phyloP scores from a whole-genome alignment of 352 stramenopile genomes.

The Pythium phragmitis region DNA sequence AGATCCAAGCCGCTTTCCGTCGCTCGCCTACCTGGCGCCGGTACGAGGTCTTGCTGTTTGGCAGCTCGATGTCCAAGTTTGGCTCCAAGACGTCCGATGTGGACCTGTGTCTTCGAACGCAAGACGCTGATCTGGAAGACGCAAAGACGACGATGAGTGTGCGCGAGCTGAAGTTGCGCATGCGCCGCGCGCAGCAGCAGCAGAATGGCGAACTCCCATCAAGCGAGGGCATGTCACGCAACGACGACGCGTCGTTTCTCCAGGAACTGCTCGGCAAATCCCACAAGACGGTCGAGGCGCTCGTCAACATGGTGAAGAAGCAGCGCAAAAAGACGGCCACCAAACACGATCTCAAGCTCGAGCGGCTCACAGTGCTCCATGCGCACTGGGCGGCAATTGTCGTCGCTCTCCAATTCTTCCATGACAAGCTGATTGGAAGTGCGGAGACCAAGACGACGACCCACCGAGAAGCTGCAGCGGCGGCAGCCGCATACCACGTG shows the following conservation, averaged over 20 bases:
- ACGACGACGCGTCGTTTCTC: slow-evolving; percentile 34
- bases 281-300: slow-evolving; percentile 50
- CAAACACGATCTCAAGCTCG: slow-evolving; percentile 11
- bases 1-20: slow-evolving; percentile 16
- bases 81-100: slow-evolving; percentile 71
- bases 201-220: slow-evolving; percentile 24
- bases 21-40: slow-evolving; percentile 17
- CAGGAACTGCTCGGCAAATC: slow-evolving; percentile 43
- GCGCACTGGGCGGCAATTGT: slow-evolving; percentile 19
- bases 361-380: slow-evolving; percentile 1
- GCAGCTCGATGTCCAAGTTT: slow-evolving; percentile 77
- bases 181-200: slow-evolving; percentile 27
- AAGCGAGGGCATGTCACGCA: slow-evolving; percentile 1
- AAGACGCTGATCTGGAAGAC: slow-evolving; percentile 1
- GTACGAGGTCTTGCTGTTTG: slow-evolving; percentile 46
- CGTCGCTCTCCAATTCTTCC: slow-evolving; percentile 39
- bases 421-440: slow-evolving; percentile 30
- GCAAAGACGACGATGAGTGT: slow-evolving; percentile 28
- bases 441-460: background rate
- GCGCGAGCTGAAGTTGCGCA: slow-evolving; percentile 44
- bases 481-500: slow-evolving; percentile 11
- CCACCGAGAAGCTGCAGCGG: slow-evolving; percentile 6
- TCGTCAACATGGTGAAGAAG: slow-evolving; percentile 43
- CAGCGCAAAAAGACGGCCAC: slow-evolving; percentile 23
- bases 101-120: slow-evolving; percentile 66